Base-by-base conservation (phyloP, 345 rosid genomes). In the Ceriops decandra region DNA sequence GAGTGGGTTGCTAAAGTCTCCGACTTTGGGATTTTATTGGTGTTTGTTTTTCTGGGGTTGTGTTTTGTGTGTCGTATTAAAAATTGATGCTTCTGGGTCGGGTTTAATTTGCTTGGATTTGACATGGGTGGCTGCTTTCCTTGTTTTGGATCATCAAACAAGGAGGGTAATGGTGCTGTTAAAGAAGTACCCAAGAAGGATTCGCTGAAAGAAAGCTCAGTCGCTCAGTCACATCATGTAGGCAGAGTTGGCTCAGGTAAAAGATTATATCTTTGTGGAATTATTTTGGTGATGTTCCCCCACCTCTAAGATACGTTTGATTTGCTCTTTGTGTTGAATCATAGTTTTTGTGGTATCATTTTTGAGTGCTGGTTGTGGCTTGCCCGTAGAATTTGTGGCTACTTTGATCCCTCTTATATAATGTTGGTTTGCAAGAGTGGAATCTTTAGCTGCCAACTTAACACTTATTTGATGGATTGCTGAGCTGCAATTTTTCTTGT, bases 51-150 rank as follows among this genome's bases (percentile, higher is more conserved):
- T 22, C 30, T 52, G 60, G 38, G 61, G 31, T 46, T 15, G 62
- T 27, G 53, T 56, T 57, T 72, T 24, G 49, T 33, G 65, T 35
- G 63, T 28, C 65, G 32, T 66, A 22, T 36, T 38, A 53, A 57
- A 58, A 64, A 70, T 64, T 68, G 79, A 72, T 68, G 74, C 69
- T 76, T 69, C 73, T 72, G 77, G 81, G 83, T 66, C 69, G 74
- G 75, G 76, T 71, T 70, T 73, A 57, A 79, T 75, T 72, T 66
- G 56, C 36, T 67, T 38, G 75, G 85, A 76, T 85, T 76, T 81
- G 92, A 82, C 76, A 93, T 93, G 98, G 96, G 91, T 85, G 88
- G 97, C 84, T 93, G 98, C 81, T 87, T 89, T 60, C 93, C 99
- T 74, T 95, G 99, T 83, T 95, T 95, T 76, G 95, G 91, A 81